Evolutionary conservation across 1,139 yeast species (phyloP).

Genomic region (Candida labiduridarum): DNA sequence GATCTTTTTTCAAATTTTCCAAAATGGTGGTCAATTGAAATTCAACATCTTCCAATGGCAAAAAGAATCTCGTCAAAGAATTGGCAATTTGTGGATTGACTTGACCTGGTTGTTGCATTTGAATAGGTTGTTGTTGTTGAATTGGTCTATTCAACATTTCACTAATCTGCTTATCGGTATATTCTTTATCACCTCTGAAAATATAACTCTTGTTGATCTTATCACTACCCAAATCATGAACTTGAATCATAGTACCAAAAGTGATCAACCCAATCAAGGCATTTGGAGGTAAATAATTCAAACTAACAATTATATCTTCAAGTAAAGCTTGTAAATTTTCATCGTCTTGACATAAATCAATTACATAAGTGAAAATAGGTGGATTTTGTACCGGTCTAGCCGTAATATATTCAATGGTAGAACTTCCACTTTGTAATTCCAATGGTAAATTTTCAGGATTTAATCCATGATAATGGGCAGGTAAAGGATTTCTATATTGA

Average conservation of each 20-base stretch:
- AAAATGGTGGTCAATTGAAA: slow-evolving; percentile 80
- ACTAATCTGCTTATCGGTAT: slow-evolving; percentile 70
- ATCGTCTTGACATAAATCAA: slow-evolving; percentile 93
- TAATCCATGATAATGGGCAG: slow-evolving; percentile 85
- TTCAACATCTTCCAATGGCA: slow-evolving; percentile 86
- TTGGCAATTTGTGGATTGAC: slow-evolving; percentile 31
- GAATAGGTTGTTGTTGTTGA: slow-evolving; percentile 25
- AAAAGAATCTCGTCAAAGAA: slow-evolving; percentile 73
- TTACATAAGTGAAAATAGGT: slow-evolving; percentile 89
- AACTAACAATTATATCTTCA: slow-evolving; percentile 79
- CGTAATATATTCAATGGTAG: slow-evolving; percentile 92
- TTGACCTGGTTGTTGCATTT: slow-evolving; percentile 23
- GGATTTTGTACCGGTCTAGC: slow-evolving; percentile 88
- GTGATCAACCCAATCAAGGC: slow-evolving; percentile 91
- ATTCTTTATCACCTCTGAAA: slow-evolving; percentile 91
- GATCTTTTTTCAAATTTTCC: slow-evolving; percentile 79
- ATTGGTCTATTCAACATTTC: slow-evolving; percentile 68
- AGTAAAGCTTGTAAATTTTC: slow-evolving; percentile 89
- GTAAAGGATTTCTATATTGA: slow-evolving; percentile 80
- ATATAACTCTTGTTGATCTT: slow-evolving; percentile 80
- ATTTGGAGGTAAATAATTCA: slow-evolving; percentile 87
- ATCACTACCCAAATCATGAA: slow-evolving; percentile 86
- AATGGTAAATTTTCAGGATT: slow-evolving; percentile 83
- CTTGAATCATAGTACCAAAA: slow-evolving; percentile 92
- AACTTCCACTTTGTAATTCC: slow-evolving; percentile 74